Percentiles rank a stretch among this genome's conserved stretches.
These are phyloP conservation scores for Entelexis paramagnoliae DNA, from an alignment of 1,139 yeast species.

Conservation along the genomic window DNA sequence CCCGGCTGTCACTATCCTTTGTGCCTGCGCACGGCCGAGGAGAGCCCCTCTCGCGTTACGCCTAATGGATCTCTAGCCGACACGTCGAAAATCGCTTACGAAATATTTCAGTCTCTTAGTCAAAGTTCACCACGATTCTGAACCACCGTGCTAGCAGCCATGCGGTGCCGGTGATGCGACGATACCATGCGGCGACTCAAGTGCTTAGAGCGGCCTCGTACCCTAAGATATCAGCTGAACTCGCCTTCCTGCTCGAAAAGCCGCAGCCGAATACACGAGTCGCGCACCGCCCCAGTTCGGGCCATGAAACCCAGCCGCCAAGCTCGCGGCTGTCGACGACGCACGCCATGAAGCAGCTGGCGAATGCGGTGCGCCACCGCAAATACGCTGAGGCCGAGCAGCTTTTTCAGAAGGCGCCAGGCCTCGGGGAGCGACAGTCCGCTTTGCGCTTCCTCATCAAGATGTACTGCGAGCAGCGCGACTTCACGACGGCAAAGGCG, in stretches of 20 bases:
- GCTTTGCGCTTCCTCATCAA: slow-evolving; percentile 17
- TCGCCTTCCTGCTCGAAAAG: slow-evolving; percentile 5
- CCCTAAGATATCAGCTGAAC: background rate
- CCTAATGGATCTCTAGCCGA: no score
- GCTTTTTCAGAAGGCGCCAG: slow-evolving; percentile 12
- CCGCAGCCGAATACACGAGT: background rate
- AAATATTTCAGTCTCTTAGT: background rate
- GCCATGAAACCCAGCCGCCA: background rate
- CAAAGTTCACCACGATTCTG: background rate
- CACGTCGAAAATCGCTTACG: background rate
- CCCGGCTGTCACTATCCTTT: no score
- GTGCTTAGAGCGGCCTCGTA: background rate
- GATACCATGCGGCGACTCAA: background rate
- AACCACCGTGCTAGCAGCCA: background rate
- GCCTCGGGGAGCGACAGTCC: slow-evolving; percentile 13
- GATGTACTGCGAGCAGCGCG: slow-evolving; percentile 18
- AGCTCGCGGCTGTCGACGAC: background rate
- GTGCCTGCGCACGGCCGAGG: no score
- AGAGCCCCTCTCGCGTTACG: no score
- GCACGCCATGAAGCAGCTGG: slow-evolving; percentile 7
- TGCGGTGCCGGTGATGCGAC: slow-evolving; percentile 5
- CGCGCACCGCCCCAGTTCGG: background rate
- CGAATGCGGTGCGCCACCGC: slow-evolving; percentile 6
- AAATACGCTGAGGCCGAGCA: slow-evolving; percentile 12
- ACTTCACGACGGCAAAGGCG: slow-evolving; percentile 23